A percentile compares a stretch with the other conserved stretches of the same genome.
phyloP scores from a whole-genome alignment of 2,329 filamentous ascomycete genomes.

The Colletotrichum nymphaeae region DNA sequence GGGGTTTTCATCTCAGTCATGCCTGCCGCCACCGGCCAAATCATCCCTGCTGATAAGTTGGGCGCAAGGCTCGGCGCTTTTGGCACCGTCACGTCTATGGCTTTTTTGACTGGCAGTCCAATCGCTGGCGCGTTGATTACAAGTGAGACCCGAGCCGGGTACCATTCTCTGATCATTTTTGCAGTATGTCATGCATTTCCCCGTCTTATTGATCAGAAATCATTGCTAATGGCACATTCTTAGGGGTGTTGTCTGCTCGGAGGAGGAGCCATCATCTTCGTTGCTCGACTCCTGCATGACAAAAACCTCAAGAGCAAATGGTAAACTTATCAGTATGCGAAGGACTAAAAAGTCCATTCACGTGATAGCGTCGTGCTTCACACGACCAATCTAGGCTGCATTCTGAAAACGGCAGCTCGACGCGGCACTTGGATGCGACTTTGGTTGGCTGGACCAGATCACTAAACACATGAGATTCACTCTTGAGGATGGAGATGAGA shows the following conservation, averaged over 20 bases:
- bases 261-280: neutral
- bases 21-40: neutral
- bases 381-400: neutral
- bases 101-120: neutral
- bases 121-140: neutral
- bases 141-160: neutral
- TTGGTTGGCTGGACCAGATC: neutral
- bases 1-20: neutral
- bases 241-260: neutral
- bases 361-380: neutral
- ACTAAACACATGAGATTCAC: neutral
- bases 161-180: neutral
- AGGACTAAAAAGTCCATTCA: neutral
- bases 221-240: neutral
- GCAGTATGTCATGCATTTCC: neutral
- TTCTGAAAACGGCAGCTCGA: neutral
- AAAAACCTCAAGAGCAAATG: neutral
- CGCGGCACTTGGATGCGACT: neutral
- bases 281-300: neutral
- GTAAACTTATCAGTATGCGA: neutral
- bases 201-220: neutral
- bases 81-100: neutral
- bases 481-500: neutral
- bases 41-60: neutral
- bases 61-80: neutral